Evolutionary conservation across 2,329 filamentous ascomycete genomes (phyloP).

Genomic region (Colletotrichum somersetense): DNA sequence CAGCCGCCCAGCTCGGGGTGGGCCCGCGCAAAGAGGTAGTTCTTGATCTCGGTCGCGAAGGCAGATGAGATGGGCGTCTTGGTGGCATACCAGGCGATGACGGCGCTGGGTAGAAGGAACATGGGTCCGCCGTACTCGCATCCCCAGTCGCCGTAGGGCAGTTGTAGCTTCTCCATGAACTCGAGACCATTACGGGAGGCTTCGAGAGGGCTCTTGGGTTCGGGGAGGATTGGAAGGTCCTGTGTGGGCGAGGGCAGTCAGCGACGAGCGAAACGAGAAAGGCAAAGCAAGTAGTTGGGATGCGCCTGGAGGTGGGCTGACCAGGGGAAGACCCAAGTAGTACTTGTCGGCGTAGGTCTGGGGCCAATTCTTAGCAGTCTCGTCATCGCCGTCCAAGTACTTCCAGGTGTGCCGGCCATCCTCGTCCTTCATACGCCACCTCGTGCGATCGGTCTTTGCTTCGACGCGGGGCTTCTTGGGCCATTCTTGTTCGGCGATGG

Average conservation of each 20-base stretch:
- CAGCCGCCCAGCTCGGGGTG: slow-evolving; percentile 93
- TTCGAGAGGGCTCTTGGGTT: slow-evolving; percentile 79
- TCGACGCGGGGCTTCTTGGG: slow-evolving; percentile 63
- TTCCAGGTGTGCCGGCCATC: slow-evolving; percentile 93
- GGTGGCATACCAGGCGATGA: slow-evolving; percentile 90
- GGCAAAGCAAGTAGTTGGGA: background rate
- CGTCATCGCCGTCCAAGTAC: slow-evolving; percentile 82
- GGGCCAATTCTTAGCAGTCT: slow-evolving; percentile 82
- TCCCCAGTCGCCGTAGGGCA: slow-evolving; percentile 91
- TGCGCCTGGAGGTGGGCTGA: slow-evolving; percentile 55
- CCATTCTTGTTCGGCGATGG: slow-evolving; percentile 50
- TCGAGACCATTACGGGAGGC: slow-evolving; percentile 84
- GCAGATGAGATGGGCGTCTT: slow-evolving; percentile 86
- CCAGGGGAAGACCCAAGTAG: slow-evolving; percentile 82
- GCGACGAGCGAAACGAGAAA: slow-evolving; percentile 2
- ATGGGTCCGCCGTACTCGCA: slow-evolving; percentile 98
- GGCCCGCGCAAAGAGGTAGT: slow-evolving; percentile 89
- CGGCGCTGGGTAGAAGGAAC: slow-evolving; percentile 90
- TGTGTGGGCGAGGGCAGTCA: slow-evolving; percentile 52
- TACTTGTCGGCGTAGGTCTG: slow-evolving; percentile 92
- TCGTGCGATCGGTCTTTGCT: slow-evolving; percentile 79
- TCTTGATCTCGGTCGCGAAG: slow-evolving; percentile 88
- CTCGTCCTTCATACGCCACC: slow-evolving; percentile 89
- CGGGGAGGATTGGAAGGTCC: slow-evolving; percentile 79
- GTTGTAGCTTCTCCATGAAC: slow-evolving; percentile 91